Conservation (phyloP, 2,329 filamentous ascomycete genomes). For the Xylariaceae sp. region DNA sequence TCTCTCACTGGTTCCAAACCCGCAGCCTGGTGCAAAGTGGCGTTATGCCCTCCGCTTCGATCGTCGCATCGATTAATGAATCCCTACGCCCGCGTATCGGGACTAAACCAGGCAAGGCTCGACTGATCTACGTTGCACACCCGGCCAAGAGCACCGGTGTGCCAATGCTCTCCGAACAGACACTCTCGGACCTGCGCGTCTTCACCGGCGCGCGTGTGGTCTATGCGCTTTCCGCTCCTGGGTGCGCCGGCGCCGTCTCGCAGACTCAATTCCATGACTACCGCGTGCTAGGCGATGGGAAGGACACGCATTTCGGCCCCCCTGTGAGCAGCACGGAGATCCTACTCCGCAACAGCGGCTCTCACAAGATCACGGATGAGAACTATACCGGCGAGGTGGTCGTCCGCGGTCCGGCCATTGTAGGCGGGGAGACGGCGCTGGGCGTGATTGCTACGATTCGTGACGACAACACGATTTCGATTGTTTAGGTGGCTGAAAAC, state of each 20-base stretch:
- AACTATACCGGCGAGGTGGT: constrained; percentile 61
- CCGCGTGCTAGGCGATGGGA: constrained; percentile 45
- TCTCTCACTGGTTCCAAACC: constrained; percentile 67
- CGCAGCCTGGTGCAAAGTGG: constrained; percentile 64
- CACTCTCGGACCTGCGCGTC: constrained; percentile 74
- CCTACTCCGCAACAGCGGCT: constrained; percentile 58
- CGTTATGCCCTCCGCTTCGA: constrained; percentile 62
- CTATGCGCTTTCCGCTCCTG: constrained; percentile 75
- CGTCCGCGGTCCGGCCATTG: constrained; percentile 67
- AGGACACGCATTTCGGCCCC: constrained; percentile 68
- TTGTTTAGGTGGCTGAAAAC: constrained; percentile 29
- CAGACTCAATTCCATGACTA: constrained; percentile 91
- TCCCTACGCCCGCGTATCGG: constrained; percentile 54
- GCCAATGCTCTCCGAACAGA: constrained; percentile 59
- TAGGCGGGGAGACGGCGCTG: constrained; percentile 56
- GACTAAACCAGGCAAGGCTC: constrained; percentile 64
- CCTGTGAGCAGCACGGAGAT: constrained; percentile 77
- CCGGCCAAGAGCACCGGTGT: constrained; percentile 45
- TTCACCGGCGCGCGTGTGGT: constrained; percentile 74
- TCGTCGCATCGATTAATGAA: constrained; percentile 58
- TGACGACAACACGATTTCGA: constrained; percentile 67
- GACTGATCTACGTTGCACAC: constrained; percentile 75
- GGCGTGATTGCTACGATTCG: constrained; percentile 60
- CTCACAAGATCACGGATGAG: constrained; percentile 58
- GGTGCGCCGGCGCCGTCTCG: constrained; percentile 81